These are phyloP conservation scores for Colletotrichum falcatum DNA, from an alignment of 2,329 filamentous ascomycete species.

Conservation along the genomic window DNA sequence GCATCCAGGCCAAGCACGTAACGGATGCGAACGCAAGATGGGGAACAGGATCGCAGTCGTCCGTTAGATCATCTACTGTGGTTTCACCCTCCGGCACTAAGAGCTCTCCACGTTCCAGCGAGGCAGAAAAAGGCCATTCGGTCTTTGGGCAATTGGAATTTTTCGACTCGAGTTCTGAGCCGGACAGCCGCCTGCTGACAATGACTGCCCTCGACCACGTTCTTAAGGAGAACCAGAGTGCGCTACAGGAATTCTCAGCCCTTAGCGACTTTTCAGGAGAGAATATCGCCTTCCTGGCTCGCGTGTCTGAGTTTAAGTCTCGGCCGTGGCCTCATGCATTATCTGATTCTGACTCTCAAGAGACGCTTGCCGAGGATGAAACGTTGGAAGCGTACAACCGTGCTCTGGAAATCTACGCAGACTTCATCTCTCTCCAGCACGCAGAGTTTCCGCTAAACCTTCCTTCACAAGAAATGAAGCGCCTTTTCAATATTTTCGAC, in stretches of 20 bases:
- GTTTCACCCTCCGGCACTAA: constrained; percentile 41
- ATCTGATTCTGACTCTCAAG: neutral
- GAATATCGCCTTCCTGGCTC: constrained; percentile 67
- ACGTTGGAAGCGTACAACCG: constrained; percentile 53
- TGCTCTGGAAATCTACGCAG: constrained; percentile 62
- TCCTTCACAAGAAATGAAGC: constrained; percentile 55
- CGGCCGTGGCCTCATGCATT: neutral
- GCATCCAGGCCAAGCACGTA: constrained; percentile 43
- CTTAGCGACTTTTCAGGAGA: constrained; percentile 68
- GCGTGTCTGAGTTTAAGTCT: constrained; percentile 59
- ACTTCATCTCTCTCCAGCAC: constrained; percentile 59
- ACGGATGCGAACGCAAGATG: constrained; percentile 47
- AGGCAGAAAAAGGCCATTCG: constrained; percentile 49
- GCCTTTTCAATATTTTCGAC: constrained; percentile 58
- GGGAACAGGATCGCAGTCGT: constrained; percentile 46
- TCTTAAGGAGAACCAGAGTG: constrained; percentile 58
- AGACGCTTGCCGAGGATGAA: neutral
- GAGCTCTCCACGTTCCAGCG: constrained; percentile 36
- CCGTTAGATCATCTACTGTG: constrained; percentile 37
- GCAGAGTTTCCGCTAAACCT: constrained; percentile 66
- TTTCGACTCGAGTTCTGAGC: constrained; percentile 34
- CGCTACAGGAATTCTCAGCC: constrained; percentile 65
- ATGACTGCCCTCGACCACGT: constrained; percentile 65
- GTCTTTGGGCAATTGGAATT: constrained; percentile 42
- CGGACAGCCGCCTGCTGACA: constrained; percentile 59